Percentiles rank a stretch among this genome's conserved stretches.
Evolutionary conservation across 106 monocot genomes (phyloP).

Genomic region (Acanthochlamys bracteata): DNA sequence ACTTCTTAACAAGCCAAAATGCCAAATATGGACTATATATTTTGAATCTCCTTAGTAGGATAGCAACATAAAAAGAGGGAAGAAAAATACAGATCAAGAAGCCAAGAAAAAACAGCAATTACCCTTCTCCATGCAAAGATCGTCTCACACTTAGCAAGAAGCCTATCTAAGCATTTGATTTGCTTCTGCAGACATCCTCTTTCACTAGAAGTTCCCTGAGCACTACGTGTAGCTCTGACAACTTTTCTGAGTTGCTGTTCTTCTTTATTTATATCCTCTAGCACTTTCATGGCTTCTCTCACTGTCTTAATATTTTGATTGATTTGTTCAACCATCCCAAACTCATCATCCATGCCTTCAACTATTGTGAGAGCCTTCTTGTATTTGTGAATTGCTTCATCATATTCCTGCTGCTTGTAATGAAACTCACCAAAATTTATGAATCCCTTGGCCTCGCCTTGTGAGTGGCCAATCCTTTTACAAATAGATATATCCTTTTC

Average conservation of each 20-base stretch:
- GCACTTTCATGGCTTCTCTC: conserved; percentile 58
- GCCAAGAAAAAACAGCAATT: conserved; percentile 3
- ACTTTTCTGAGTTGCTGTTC: conserved; percentile 80
- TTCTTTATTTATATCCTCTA: conserved; percentile 52
- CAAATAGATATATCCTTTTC: conserved; percentile 82
- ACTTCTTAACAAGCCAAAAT: too few species aligned
- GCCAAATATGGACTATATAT: too few species aligned
- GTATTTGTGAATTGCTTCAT: conserved; percentile 77
- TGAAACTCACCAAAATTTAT: conserved; percentile 87
- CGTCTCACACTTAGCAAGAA: conserved; percentile 56
- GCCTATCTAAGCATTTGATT: conserved; percentile 42
- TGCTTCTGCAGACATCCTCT: conserved; percentile 69
- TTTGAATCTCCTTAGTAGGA: too few species aligned
- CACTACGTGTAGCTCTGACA: conserved; percentile 40
- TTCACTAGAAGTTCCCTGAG: conserved; percentile 55
- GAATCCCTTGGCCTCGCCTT: conserved; percentile 89
- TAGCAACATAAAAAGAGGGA: too few species aligned
- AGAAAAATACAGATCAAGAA: neutral
- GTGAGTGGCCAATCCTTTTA: conserved; percentile 61
- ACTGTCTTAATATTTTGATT: conserved; percentile 57
- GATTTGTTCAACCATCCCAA: conserved; percentile 68
- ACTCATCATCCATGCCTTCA: conserved; percentile 68
- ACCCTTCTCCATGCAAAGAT: conserved; percentile 90
- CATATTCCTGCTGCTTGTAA: conserved; percentile 67
- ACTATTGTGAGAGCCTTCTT: conserved; percentile 70